These are phyloP conservation scores for Solanum aculeatissimum DNA, from an alignment of 305 asterid species.

Conservation along the genomic window DNA sequence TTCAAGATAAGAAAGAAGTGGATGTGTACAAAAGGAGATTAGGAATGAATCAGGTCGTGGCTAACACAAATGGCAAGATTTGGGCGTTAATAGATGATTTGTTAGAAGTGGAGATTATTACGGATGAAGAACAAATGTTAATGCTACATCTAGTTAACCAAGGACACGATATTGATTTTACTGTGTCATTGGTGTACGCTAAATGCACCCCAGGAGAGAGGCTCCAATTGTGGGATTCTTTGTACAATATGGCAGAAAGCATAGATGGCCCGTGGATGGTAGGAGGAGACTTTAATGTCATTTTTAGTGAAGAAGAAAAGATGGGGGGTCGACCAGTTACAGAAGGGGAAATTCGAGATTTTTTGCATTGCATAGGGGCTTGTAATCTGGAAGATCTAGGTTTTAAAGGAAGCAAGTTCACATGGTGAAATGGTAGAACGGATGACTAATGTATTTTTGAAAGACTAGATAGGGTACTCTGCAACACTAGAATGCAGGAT, in stretches of 20 bases:
- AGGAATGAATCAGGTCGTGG: too few relatives aligned
- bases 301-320: not conserved
- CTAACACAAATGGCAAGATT: too few relatives aligned
- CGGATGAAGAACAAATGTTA: not conserved
- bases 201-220: not conserved
- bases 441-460: not conserved
- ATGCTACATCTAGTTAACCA: not conserved
- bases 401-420: not conserved
- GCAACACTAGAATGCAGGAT: not conserved
- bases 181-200: not conserved
- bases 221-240: not conserved
- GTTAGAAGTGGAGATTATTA: not conserved
- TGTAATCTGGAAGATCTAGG: not conserved
- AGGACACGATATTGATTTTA: not conserved
- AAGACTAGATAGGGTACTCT: not conserved
- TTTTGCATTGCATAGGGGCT: not conserved
- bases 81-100: not conserved
- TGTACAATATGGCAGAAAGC: not conserved
- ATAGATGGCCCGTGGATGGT: not conserved
- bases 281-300: not conserved
- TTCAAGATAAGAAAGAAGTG: not conserved
- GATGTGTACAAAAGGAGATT: too few relatives aligned
- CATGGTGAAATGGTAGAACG: not conserved
- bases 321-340: not conserved
- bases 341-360: not conserved